Conservation (phyloP, 805 yeast genomes). For the Yarrowia sp. region DNA sequence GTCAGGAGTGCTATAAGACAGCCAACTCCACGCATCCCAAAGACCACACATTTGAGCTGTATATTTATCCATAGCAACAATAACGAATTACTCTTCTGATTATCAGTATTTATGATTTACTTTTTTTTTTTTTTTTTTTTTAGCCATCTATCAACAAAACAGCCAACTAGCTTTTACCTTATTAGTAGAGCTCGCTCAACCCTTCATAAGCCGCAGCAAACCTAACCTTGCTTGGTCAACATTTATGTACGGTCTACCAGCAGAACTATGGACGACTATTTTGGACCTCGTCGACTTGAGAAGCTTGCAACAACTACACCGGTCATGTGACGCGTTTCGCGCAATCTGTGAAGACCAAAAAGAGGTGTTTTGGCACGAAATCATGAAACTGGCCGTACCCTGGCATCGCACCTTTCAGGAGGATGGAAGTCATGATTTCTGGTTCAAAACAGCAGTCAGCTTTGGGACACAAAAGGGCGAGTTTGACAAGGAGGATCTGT, state of each 20-base stretch:
- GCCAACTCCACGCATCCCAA: not conserved
- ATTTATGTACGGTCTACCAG: conserved; percentile 11
- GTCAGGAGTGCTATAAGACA: not conserved
- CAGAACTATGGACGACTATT: conserved; percentile 17
- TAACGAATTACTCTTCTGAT: too few species aligned
- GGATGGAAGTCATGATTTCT: not conserved
- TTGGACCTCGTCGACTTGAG: not conserved
- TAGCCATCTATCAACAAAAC: too few species aligned
- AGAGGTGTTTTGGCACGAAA: not conserved
- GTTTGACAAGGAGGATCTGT: not conserved
- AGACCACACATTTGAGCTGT: conserved; percentile 4
- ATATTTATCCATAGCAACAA: not conserved
- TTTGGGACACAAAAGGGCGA: not conserved
- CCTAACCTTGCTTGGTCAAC: not conserved
- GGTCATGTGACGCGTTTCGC: not conserved
- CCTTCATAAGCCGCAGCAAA: too few species aligned
- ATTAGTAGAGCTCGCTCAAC: too few species aligned
- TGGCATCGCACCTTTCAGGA: not conserved
- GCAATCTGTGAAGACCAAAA: not conserved
- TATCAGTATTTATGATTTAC: not conserved
- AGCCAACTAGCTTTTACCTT: too few species aligned
- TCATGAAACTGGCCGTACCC: not conserved
- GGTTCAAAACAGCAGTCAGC: not conserved
- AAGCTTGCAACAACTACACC: conserved; percentile 1
- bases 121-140: not conserved